Evolutionary conservation across 2,329 filamentous ascomycete species (phyloP).

Genomic region (Colletotrichum lini): DNA sequence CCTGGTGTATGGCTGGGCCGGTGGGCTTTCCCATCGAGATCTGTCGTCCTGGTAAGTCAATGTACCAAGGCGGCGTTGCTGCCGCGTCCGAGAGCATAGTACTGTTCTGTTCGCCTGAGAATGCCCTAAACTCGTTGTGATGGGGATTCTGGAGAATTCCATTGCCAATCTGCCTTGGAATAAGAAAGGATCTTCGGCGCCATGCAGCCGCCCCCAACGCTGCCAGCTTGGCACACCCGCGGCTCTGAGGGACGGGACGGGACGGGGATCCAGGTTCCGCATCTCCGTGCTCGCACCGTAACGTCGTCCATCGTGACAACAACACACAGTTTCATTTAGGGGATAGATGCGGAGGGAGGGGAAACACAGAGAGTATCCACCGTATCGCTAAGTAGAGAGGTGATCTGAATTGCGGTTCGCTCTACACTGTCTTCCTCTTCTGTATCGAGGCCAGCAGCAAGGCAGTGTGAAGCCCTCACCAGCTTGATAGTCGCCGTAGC

Average conservation of each 20-base stretch:
- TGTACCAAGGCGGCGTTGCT: background rate
- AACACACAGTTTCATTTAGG: background rate
- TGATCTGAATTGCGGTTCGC: background rate
- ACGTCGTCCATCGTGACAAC: conserved; percentile 7
- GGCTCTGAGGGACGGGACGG: conserved; percentile 8
- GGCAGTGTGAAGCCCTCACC: too few species aligned
- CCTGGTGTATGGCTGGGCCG: background rate
- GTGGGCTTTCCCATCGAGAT: background rate
- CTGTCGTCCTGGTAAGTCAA: background rate
- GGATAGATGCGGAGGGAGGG: too few species aligned
- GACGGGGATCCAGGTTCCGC: conserved; percentile 19
- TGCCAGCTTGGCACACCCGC: conserved; percentile 24
- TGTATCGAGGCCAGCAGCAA: background rate
- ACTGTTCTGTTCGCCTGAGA: background rate
- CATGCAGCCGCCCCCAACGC: conserved; percentile 28
- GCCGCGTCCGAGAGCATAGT: too few species aligned
- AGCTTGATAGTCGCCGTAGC: background rate
- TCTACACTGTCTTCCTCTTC: background rate
- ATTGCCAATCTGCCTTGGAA: background rate
- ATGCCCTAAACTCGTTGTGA: background rate
- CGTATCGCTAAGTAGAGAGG: too few species aligned
- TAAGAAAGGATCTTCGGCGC: conserved; percentile 28
- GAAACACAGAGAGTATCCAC: too few species aligned
- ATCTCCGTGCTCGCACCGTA: background rate
- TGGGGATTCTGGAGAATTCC: conserved; percentile 12